Percentiles rank a stretch among this genome's conserved stretches.
Conservation (phyloP, 2,329 filamentous ascomycete genomes). For the Polytolypa hystricis region DNA sequence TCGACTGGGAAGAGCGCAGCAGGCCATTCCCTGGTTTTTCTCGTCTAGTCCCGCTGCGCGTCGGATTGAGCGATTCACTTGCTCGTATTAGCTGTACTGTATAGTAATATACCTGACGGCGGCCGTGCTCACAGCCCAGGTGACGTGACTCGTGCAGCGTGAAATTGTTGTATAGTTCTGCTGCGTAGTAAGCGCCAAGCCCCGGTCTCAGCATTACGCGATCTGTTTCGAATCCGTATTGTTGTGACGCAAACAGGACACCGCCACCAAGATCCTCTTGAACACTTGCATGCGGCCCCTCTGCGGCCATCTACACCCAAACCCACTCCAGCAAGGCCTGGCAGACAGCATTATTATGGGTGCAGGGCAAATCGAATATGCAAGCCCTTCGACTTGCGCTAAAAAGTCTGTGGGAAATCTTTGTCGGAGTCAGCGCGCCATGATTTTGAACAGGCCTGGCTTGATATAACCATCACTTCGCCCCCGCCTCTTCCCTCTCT, state of each 20-base stretch:
- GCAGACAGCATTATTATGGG: neutral
- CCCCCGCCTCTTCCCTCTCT: slow-evolving; percentile 12
- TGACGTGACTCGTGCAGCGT: too few species aligned
- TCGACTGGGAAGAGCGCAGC: too few species aligned
- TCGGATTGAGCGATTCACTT: slow-evolving; percentile 2
- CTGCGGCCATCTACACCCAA: slow-evolving; percentile 9
- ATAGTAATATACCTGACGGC: slow-evolving; percentile 2
- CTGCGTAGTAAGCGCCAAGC: slow-evolving; percentile 1
- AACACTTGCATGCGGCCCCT: slow-evolving; percentile 8
- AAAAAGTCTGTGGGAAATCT: neutral
- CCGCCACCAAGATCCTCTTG: slow-evolving; percentile 4
- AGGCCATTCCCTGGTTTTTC: neutral
- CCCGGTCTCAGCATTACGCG: neutral
- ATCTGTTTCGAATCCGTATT: neutral
- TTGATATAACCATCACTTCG: slow-evolving; percentile 12
- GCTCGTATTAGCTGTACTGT: neutral
- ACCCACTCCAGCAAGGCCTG: slow-evolving; percentile 4
- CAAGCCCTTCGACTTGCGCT: neutral
- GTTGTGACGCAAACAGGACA: neutral
- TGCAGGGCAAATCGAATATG: neutral
- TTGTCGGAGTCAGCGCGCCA: slow-evolving; percentile 8
- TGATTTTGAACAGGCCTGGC: slow-evolving; percentile 6
- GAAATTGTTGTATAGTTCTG: too few species aligned
- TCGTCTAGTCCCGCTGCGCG: neutral
- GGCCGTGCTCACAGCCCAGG: too few species aligned